A percentile compares a stretch with the other conserved stretches of the same genome.
phyloP scores from a whole-genome alignment of 2,329 filamentous ascomycete species.

The Aspergillus fumigatiaffinis region DNA sequence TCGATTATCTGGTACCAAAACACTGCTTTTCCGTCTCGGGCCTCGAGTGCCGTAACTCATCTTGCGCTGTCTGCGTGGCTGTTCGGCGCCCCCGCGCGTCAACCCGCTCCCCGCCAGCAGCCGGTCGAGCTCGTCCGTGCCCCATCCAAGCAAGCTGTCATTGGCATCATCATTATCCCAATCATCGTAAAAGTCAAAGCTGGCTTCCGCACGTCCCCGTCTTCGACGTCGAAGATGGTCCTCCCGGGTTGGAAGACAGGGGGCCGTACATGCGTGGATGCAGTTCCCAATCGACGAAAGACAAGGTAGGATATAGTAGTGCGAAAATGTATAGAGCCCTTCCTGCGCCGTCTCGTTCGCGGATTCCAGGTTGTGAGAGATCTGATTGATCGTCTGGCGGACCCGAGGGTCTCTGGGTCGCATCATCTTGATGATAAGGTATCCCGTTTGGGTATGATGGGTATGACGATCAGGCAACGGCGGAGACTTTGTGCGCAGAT shows the following conservation, averaged over 20 bases:
- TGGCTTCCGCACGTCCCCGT: conserved; percentile 68
- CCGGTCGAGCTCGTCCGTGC: conserved; percentile 79
- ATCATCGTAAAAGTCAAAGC: conserved; percentile 97
- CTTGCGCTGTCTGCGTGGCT: conserved; percentile 68
- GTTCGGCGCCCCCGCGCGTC: conserved; percentile 44
- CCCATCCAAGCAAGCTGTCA: conserved; percentile 68
- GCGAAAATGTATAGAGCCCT: conserved; percentile 82
- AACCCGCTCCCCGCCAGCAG: conserved; percentile 65
- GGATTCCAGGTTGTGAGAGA: conserved; percentile 83
- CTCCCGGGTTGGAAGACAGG: conserved; percentile 65
- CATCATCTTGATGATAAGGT: conserved; percentile 47
- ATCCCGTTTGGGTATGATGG: conserved; percentile 16
- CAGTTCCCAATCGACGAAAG: conserved; percentile 63
- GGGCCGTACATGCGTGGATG: conserved; percentile 65
- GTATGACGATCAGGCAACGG: conserved; percentile 32
- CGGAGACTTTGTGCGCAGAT: conserved; percentile 8
- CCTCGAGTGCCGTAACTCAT: conserved; percentile 86
- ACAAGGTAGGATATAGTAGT: conserved; percentile 81
- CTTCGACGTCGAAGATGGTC: conserved; percentile 70
- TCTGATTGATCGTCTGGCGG: conserved; percentile 88
- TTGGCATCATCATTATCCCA: conserved; percentile 69
- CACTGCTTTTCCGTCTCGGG: conserved; percentile 55
- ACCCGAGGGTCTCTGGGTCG: conserved; percentile 73
- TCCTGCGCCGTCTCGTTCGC: conserved; percentile 90
- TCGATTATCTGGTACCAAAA: conserved; percentile 47